Base-by-base conservation (phyloP, 225 moss, liverwort and hornwort genomes). In the Physcomitrium patens region DNA sequence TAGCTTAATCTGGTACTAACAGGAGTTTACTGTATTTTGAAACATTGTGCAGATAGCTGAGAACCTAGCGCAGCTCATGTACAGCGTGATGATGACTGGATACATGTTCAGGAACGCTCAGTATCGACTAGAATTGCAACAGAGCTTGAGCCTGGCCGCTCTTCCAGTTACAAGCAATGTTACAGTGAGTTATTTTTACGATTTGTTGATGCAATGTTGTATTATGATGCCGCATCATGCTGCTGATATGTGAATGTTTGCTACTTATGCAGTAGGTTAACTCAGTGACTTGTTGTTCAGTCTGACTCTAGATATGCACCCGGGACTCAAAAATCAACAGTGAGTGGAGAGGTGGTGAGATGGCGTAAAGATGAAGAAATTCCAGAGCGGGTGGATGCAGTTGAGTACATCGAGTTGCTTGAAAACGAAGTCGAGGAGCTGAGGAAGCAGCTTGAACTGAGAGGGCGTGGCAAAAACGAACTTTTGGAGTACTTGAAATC, bases 81-180 rank as follows among this genome's bases (percentile, higher is more conserved):
- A 96, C 67, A 96, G 96, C 79, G 96, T 96, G 51, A 93, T 96
- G 92, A 96, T 96, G 96, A 96, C 96, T 17, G 96, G 96, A 45
- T 94, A 96, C 61, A 96, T 96, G 96, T 92, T 96, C 51, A 81
- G 96, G 74, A 96, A 96, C 78, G 96, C 96, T 42, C 96, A 96
- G 68, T 92, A 90, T 70, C 94, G 96, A 44, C 58, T 96, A 8
- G 96, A 96, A 61, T 81, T 96, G 88, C 96, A 96, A 70, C 89
- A 92, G 77, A 94, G 92, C 70, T 67, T 96, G 68, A 65, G 80
- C 22, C 94, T 92, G 77, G 46, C 90, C 63, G 94, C 94, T 54
- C 91, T 96, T 77, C 89, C 87, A 20, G 94, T 89, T 27, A 54
- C 91, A 47, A 87, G 84, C 75, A 63, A 53, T 51, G 79, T 63